Percentiles rank a stretch among this genome's conserved stretches.
Evolutionary conservation across 768 basidiomycete species (phyloP).

Genomic region (Hygrophoropsis aurantiaca): DNA sequence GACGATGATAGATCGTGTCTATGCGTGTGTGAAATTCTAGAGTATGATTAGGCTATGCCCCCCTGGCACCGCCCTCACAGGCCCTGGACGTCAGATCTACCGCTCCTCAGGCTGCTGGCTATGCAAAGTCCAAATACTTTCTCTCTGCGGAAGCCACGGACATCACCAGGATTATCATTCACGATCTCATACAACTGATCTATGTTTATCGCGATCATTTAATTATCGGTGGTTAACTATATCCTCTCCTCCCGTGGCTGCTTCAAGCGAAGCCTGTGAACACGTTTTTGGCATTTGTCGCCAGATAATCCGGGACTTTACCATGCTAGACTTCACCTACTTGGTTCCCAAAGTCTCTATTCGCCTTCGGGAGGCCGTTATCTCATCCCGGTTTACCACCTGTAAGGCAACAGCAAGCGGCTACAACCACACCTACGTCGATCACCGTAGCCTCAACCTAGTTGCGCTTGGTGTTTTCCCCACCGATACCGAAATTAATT

Average conservation of each 20-base stretch:
- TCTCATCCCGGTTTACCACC: no score
- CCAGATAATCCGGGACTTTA: constrained; percentile 34
- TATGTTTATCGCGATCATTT: constrained; percentile 35
- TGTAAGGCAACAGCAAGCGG: no score
- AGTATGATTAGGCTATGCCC: no score
- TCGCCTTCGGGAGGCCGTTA: constrained; percentile 23
- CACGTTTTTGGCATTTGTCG: constrained; percentile 34
- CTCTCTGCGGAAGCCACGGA: constrained; percentile 33
- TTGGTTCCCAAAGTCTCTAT: constrained; percentile 30
- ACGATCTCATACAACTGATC: constrained; percentile 33
- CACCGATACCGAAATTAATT: no score
- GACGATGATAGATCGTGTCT: no score
- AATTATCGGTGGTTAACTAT: background rate
- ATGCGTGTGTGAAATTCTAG: no score
- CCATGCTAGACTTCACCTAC: constrained; percentile 27
- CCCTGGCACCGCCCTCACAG: no score
- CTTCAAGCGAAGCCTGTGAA: constrained; percentile 33
- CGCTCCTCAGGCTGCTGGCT: no score
- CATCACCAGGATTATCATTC: constrained; percentile 28
- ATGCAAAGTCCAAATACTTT: constrained; percentile 22
- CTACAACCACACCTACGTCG: no score
- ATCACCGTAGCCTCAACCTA: no score
- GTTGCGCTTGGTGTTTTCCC: no score
- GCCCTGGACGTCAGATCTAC: no score
- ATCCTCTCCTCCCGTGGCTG: constrained; percentile 40